Conservation (phyloP, 768 basidiomycete genomes). For the Boletus reticuloceps region DNA sequence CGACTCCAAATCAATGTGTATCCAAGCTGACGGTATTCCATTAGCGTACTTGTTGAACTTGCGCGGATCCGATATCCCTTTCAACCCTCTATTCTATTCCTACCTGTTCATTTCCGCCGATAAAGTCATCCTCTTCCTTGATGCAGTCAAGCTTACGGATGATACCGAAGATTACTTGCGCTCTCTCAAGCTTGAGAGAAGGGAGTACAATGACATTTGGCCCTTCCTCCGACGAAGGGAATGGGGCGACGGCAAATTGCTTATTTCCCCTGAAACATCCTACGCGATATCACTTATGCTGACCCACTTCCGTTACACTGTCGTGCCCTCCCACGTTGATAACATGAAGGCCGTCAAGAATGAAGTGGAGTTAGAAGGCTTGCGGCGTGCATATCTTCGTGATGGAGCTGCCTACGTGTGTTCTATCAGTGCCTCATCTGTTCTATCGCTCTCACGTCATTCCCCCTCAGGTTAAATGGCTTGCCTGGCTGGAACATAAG, state of each 20-base stretch:
- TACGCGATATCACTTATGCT: constrained; percentile 86
- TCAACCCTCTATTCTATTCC: constrained; percentile 88
- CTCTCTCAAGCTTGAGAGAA: constrained; percentile 52
- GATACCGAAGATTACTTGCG: constrained; percentile 59
- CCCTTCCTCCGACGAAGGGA: constrained; percentile 68
- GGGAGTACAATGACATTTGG: constrained; percentile 79
- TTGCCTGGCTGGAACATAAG: constrained; percentile 88
- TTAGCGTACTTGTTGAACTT: constrained; percentile 86
- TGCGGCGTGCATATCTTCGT: constrained; percentile 80
- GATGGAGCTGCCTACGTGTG: constrained; percentile 85
- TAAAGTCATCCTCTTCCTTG: constrained; percentile 72
- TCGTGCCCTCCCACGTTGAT: constrained; percentile 68
- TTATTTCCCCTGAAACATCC: constrained; percentile 71
- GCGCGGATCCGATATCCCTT: constrained; percentile 86
- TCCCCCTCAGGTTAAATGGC: constrained; percentile 62
- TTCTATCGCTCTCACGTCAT: constrained; percentile 9
- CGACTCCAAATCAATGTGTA: not conserved
- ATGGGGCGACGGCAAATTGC: constrained; percentile 79
- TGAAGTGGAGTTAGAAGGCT: constrained; percentile 75
- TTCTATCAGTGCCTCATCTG: constrained; percentile 22
- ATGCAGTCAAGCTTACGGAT: constrained; percentile 57
- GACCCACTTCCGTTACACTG: constrained; percentile 76
- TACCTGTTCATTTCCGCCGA: constrained; percentile 75
- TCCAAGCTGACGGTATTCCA: constrained; percentile 1
- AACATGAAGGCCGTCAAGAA: constrained; percentile 89